Evolutionary conservation across 345 rosid species (phyloP).

Genomic region (Eucalyptus tenuipes): DNA sequence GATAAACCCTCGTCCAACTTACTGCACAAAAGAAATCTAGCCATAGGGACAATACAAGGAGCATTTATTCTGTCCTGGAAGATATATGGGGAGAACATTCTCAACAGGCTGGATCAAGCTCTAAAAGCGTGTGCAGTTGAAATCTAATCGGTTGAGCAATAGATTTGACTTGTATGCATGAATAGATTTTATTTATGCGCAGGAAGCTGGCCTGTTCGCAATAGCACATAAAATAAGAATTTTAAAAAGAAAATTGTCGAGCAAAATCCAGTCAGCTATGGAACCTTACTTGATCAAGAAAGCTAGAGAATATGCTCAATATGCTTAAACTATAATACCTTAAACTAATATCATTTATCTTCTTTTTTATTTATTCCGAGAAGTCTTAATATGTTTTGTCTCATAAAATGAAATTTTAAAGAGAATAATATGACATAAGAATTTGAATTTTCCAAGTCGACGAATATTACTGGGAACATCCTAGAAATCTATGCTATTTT

Average conservation of each 20-base stretch:
- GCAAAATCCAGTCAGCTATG: not conserved
- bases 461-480: not conserved
- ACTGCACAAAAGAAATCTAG: not conserved
- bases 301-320: not conserved
- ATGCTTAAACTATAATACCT: not conserved
- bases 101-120: not conserved
- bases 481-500: not conserved
- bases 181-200: not conserved
- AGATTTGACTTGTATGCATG: not conserved
- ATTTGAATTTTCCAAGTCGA: not conserved
- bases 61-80: not conserved
- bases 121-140: not conserved
- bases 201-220: not conserved
- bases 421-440: not conserved
- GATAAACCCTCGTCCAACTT: not conserved
- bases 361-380: not conserved
- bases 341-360: not conserved
- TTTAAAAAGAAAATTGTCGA: not conserved
- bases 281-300: not conserved
- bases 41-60: not conserved
- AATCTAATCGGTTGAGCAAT: not conserved
- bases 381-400: not conserved
- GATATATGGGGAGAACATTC: not conserved
- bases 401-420: not conserved
- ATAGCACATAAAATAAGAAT: not conserved